Evolutionary conservation across 139 green algal genomes (phyloP), one percentile per base, ranked within the genome.

Genomic region (Coelastrella sp.): DNA sequence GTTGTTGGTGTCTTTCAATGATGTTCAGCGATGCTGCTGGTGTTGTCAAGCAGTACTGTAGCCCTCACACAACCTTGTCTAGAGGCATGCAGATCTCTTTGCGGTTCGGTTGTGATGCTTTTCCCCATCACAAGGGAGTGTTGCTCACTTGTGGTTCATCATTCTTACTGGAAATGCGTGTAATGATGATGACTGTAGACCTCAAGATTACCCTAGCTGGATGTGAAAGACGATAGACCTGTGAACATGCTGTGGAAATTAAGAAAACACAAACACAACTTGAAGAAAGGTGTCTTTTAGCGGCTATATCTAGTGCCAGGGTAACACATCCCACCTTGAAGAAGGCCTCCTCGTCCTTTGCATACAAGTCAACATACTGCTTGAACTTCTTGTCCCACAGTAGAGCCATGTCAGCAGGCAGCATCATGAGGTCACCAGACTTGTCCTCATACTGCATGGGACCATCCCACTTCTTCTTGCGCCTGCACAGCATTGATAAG

Each of bases 361-460:
- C 95, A 91, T 97, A 97, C 86, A 93, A 22, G 19, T 94, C 60
- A 59, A 98, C 96, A 59, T 94, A 96, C 61, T 93, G 90, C 84
- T 94, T 96, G 92, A 98, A 97, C 85, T 96, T 96, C 57, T 93
- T 93, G 93, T 98, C 95, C 92, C 91, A 92, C 22, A 98, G 68
- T 73, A 98, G 84, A 10, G 90, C 89, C 87, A 91, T 91, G 86
- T 97, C 95, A 58, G 95, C 95, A 22, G 95, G 95, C 73, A 98
- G 92, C 97, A 99, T 99, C 97, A 99, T 99, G 20, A 99, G 94
- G 86, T 95, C 20, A 3, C 89, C 85, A 77, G 68, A 95, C 88
- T 93, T 93, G 94, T 98, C 96, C 92, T 98, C 94, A 89, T 97
- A 98, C 93, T 98, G 96, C 88, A 95, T 73, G 2, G 97, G 97